Evolutionary conservation across 306 rosid species (phyloP).

Genomic region (Cicer pinnatifidum): DNA sequence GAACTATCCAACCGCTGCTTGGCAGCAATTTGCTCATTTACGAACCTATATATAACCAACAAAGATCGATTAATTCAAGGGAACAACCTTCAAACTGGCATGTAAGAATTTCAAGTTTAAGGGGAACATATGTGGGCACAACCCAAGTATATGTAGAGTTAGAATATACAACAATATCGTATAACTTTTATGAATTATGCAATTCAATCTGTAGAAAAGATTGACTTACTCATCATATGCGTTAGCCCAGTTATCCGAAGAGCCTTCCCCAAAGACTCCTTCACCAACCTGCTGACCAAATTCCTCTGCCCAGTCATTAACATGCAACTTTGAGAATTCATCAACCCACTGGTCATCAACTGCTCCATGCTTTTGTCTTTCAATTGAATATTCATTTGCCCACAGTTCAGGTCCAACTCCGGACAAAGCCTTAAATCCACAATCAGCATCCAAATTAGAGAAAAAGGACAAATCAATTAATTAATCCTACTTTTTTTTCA

Average conservation of each 20-base stretch:
- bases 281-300: constrained; percentile 82
- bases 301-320: constrained; percentile 92
- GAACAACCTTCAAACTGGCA: constrained; percentile 2
- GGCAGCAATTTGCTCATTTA: constrained; percentile 75
- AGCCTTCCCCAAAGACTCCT: constrained; percentile 65
- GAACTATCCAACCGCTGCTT: constrained; percentile 71
- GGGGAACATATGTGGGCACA: constrained; percentile 19
- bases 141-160: neutral
- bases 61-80: constrained; percentile 43
- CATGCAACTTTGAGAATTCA: constrained; percentile 88
- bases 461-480: constrained; percentile 12
- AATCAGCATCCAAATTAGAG: constrained; percentile 40
- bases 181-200: neutral
- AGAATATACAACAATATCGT: constrained; percentile 1
- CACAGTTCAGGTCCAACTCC: constrained; percentile 64
- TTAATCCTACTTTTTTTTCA: constrained; percentile 9
- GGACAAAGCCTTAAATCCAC: constrained; percentile 61
- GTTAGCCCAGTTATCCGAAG: constrained; percentile 79
- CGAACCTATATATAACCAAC: constrained; percentile 59
- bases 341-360: constrained; percentile 86
- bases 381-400: constrained; percentile 79
- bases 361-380: constrained; percentile 51
- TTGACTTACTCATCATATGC: constrained; percentile 87
- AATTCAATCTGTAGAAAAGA: constrained; percentile 9
- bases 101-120: constrained; percentile 6